These are phyloP conservation scores for Tubosaeta sp. DNA, from an alignment of 768 basidiomycete species.

Conservation along the genomic window DNA sequence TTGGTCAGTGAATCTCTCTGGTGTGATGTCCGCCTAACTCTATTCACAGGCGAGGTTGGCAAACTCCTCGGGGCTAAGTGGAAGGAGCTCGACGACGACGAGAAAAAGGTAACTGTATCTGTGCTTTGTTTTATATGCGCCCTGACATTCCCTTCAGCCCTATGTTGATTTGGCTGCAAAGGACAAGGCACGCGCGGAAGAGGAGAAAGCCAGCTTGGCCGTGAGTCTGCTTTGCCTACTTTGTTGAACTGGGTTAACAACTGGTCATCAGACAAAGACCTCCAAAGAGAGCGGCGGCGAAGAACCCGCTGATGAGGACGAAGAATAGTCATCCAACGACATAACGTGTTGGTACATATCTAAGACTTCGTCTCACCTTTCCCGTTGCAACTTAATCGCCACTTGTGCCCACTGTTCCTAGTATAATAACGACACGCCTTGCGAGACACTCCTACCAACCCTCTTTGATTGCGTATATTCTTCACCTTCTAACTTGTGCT, in stretches of 20 bases:
- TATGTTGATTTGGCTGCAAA: conserved; percentile 82
- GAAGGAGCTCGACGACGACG: conserved; percentile 89
- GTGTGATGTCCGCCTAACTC: conserved; percentile 1
- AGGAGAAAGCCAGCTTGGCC: conserved; percentile 57
- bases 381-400: conserved; percentile 18
- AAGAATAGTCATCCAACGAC: conserved; percentile 30
- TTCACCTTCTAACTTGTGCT: conserved; percentile 20
- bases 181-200: conserved; percentile 85
- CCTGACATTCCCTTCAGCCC: conserved; percentile 48
- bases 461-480: conserved; percentile 10
- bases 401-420: conserved; percentile 7
- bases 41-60: conserved; percentile 74
- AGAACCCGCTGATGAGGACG: conserved; percentile 36
- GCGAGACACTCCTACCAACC: conserved; percentile 29
- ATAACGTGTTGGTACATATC: conserved; percentile 11
- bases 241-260: not conserved
- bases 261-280: conserved; percentile 25
- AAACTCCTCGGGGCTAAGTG: conserved; percentile 95
- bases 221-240: conserved; percentile 27
- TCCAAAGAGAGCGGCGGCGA: conserved; percentile 40
- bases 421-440: conserved; percentile 16
- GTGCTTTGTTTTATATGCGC: not conserved
- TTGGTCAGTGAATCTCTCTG: conserved; percentile 51
- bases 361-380: conserved; percentile 13
- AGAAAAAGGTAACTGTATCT: conserved; percentile 72